These are phyloP conservation scores for Nemania abortiva DNA, from an alignment of 2,329 filamentous ascomycete genomes.

Conservation along the genomic window DNA sequence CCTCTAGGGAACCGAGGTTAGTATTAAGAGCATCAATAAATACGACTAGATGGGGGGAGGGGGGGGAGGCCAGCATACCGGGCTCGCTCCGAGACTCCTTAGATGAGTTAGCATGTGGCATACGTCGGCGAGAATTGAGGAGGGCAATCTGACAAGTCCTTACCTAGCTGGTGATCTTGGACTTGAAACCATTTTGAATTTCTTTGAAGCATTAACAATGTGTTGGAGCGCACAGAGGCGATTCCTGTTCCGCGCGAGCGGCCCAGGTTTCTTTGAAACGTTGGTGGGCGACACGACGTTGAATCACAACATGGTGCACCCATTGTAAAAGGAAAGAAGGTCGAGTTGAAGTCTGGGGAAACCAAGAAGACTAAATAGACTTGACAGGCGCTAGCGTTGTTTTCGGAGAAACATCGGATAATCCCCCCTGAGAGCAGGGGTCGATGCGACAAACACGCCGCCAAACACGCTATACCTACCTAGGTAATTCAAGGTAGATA, in stretches of 20 bases:
- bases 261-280: not conserved
- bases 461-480: not conserved
- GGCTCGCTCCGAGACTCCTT: not conserved
- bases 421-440: not conserved
- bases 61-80: slow-evolving; percentile 13
- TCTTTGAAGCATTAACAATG: not conserved
- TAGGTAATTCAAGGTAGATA: too few species aligned
- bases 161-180: not conserved
- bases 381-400: not conserved
- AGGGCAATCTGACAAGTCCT: not conserved
- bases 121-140: not conserved
- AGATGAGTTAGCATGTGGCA: slow-evolving; percentile 5
- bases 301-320: slow-evolving; percentile 5
- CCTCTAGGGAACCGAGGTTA: not conserved
- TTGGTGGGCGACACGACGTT: not conserved
- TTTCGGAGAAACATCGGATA: slow-evolving; percentile 3
- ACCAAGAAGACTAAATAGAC: not conserved
- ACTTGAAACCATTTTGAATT: not conserved
- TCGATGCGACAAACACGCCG: not conserved
- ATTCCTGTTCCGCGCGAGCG: not conserved
- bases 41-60: too few species aligned
- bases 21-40: too few species aligned
- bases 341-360: not conserved
- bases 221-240: not conserved
- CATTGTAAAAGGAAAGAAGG: not conserved